Conservation (phyloP, 257 asterid species). For the Gentiana macrophylla region DNA sequence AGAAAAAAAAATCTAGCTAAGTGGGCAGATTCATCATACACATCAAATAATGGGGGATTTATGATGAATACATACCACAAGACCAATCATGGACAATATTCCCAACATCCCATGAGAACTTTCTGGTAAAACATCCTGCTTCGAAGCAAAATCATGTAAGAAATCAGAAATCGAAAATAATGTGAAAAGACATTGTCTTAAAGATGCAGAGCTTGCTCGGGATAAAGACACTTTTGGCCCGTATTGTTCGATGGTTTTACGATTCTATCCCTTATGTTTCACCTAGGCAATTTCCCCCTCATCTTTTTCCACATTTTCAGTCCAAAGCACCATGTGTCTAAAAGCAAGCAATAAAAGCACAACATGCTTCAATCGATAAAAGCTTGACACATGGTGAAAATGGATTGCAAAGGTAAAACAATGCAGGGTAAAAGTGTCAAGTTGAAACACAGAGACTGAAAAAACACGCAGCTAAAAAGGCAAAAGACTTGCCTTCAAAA, state of each 20-base stretch:
- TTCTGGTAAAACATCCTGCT: slow-evolving; percentile 47
- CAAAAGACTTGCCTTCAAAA: slow-evolving; percentile 35
- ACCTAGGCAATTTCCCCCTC: no score
- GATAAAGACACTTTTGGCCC: no score
- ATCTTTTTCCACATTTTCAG: no score
- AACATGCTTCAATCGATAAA: no score
- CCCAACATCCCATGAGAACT: slow-evolving; percentile 27
- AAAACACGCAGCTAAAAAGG: not conserved
- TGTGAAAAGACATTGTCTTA: not conserved
- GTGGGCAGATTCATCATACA: not conserved
- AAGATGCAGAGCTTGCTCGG: not conserved
- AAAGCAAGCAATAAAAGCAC: no score
- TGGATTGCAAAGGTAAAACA: no score
- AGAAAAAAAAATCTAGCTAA: not conserved
- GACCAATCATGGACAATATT: slow-evolving; percentile 49
- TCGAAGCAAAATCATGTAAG: not conserved
- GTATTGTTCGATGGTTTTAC: no score
- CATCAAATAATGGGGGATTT: not conserved
- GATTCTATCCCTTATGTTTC: no score
- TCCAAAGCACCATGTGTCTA: no score
- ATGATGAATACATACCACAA: slow-evolving; percentile 42
- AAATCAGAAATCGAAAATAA: not conserved
- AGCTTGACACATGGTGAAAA: no score
- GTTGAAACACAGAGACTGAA: not conserved
- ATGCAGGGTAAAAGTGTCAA: no score